These are phyloP conservation scores for Cyclotella sp. DNA, from an alignment of 108 stramenopile genomes.

Conservation along the genomic window DNA sequence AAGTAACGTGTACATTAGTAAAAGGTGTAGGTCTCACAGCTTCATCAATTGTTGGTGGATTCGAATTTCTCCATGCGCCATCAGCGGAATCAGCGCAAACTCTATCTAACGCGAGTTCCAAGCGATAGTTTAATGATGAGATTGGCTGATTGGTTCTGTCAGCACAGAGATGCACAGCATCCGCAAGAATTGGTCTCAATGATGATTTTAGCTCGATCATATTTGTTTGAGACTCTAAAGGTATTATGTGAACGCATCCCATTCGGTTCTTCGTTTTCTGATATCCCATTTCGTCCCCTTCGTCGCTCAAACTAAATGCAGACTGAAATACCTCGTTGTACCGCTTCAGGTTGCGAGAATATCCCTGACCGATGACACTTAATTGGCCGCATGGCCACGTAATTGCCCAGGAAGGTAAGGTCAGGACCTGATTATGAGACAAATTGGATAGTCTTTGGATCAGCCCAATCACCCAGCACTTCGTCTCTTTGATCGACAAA, in stretches of 20 bases:
- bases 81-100: conserved; percentile 5
- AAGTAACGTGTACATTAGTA: background rate
- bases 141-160: conserved; percentile 9
- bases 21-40: conserved; percentile 8
- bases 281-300: background rate
- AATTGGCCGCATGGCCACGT: conserved; percentile 77
- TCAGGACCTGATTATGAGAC: background rate
- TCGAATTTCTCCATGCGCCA: conserved; percentile 23
- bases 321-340: conserved; percentile 52
- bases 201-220: conserved; percentile 1
- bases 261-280: conserved; percentile 4
- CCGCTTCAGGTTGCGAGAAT: conserved; percentile 45
- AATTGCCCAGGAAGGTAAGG: conserved; percentile 64
- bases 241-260: conserved; percentile 36
- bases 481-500: background rate
- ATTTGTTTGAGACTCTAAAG: conserved; percentile 33
- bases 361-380: conserved; percentile 58
- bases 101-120: conserved; percentile 19
- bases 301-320: conserved; percentile 25
- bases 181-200: conserved; percentile 24
- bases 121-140: background rate
- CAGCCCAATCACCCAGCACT: background rate
- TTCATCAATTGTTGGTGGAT: background rate
- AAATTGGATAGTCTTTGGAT: background rate
- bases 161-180: conserved; percentile 15